Base-by-base conservation (phyloP, 768 basidiomycete genomes). In the Mycena maculata region DNA sequence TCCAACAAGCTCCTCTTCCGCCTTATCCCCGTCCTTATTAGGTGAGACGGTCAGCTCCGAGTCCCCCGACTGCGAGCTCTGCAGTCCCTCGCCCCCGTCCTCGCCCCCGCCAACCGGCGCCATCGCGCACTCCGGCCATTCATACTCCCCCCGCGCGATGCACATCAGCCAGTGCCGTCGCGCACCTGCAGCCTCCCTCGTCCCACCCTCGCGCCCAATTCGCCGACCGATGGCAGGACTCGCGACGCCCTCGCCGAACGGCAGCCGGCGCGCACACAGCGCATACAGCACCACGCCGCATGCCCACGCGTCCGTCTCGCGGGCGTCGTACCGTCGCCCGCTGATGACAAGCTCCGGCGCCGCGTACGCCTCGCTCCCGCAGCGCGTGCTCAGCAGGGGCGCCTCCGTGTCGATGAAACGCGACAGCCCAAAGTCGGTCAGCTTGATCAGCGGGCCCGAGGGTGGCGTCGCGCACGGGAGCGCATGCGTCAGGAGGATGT, bases 381-480 rank as follows among this genome's bases (percentile, higher is more conserved):
- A 97, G 1, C 94, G 87, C 13, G 94, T 96, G 20, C 85, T 84
- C 13, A 96, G 82, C 18, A 89, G 79, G 1, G 90, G 91, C 1
- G 81, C 72, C 6, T 84, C 78, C 16, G 89, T 84, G 71, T 92
- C 87, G 70, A 95, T 89, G 77, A 94, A 94, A 28, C 94, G 85
- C 18, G 93, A 89, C n/a, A 97, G 86, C 9, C 95, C 94, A 73
- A 96, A 97, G 75, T 97, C 95, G 45, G 92, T 92, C 11, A 96
- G 83, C 75, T 95, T 94, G 78, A 96, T 82, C 8, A 95, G 83
- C 1, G 92, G 89, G 0, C 82, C 69, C 0, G 87, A 81, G 1
- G 84, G 76, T 1, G 77, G 66, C 13, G 83, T 82, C 3, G 79
- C 78, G 20, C 62, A 67, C 69, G 77, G 71, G 1, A 83, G 80